Base-by-base conservation (phyloP, 2,329 filamentous ascomycete species). In the Fusarium subtropicale region DNA sequence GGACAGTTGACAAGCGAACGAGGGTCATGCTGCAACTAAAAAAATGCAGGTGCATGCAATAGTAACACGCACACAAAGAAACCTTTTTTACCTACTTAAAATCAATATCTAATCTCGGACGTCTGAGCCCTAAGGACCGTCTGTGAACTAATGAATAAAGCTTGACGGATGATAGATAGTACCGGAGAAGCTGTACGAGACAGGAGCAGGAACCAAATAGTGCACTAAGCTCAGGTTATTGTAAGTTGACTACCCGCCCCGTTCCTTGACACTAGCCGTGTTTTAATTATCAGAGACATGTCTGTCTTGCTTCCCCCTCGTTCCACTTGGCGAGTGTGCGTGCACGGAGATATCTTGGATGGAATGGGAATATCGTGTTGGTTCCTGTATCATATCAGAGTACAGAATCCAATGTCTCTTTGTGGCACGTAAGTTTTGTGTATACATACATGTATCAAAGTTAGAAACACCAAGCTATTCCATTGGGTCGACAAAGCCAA, bases 221-320 rank as follows among this genome's bases (percentile, higher is more conserved):
- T 56, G 45, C 39, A 42, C 62, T 56, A 54, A 52, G 48, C 48
- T 52, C 18, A 38, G 24, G 24, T 54, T 56, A 33, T 48, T 39
- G 39, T 41, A 45, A 36, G 24, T 33, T 66, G 34, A 18, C 22
- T 24, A 53, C 57, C 66, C 67, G 67, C 50, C 56, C 51, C 66
- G 41, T 64, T 64, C 66, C 66, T 67, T 46, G 31, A 47, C 30
- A 33, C 44, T 66, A 64, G 52, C 34, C 47, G 7, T 36, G 30
- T 50, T 42, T 59, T 36, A 11, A 33, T 50, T 50, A 51, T 47
- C 42, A 56, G 60, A 53, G 50, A 56, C 46, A 46, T 66, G 66
- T 69, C 57, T 69, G 66, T 69, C 57, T 69, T 62, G 34, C 33
- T 26, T 54, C 34, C 47, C 66, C 66, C 61, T 70, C 52, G 45